A percentile compares a stretch with the other conserved stretches of the same genome.
phyloP scores from a whole-genome alignment of 345 rosid genomes.

The Eucalyptus regnans region DNA sequence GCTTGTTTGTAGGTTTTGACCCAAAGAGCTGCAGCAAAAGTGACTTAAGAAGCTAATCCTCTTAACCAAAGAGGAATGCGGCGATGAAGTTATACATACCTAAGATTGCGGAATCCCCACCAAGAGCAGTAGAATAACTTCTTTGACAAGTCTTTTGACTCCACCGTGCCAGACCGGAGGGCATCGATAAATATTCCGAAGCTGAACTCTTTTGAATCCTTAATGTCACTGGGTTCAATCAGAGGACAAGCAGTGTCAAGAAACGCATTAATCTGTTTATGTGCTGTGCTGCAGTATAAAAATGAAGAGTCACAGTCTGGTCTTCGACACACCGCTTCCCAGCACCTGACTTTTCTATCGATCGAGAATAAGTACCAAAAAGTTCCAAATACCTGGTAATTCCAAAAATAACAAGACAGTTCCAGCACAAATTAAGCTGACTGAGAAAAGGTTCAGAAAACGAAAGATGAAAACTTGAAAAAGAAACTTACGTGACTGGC shows the following conservation, averaged over 20 bases:
- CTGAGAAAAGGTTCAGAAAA: neutral
- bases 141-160: conserved; percentile 24
- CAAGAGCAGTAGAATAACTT: conserved; percentile 80
- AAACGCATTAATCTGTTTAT: neutral
- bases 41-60: neutral
- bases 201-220: conserved; percentile 28
- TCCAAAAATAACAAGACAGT: neutral
- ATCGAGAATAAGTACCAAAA: conserved; percentile 68
- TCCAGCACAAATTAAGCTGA: neutral
- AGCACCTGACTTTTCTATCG: conserved; percentile 48
- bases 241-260: conserved; percentile 25
- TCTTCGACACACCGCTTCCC: conserved; percentile 16
- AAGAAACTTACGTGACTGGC: conserved; percentile 74
- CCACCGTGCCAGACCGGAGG: conserved; percentile 38
- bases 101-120: conserved; percentile 91
- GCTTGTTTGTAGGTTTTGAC: conserved; percentile 48
- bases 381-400: conserved; percentile 53
- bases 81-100: conserved; percentile 20
- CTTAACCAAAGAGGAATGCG: neutral
- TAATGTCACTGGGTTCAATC: conserved; percentile 15
- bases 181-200: conserved; percentile 69
- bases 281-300: conserved; percentile 18
- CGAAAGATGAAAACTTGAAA: neutral
- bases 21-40: conserved; percentile 31
- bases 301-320: neutral